These are phyloP conservation scores for Lepidium sativum DNA, from an alignment of 345 rosid species.

Conservation along the genomic window DNA sequence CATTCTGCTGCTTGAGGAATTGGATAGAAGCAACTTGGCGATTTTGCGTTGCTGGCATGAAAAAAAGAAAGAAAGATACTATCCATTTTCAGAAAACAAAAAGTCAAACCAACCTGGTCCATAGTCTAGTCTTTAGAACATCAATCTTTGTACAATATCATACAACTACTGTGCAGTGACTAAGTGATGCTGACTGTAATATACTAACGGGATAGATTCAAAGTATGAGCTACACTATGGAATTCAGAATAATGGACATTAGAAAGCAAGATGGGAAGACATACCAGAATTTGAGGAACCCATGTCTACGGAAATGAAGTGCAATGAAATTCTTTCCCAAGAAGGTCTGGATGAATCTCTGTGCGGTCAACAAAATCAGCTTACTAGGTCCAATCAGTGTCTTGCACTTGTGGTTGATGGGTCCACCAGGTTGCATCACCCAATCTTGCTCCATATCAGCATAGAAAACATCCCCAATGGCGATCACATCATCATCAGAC, in stretches of 20 bases:
- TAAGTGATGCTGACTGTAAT: neutral
- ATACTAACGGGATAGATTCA: neutral
- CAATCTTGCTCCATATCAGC: slow-evolving; percentile 68
- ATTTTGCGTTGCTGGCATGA: slow-evolving; percentile 9
- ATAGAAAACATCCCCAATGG: slow-evolving; percentile 79
- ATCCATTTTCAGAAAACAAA: neutral
- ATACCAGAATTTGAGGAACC: slow-evolving; percentile 92
- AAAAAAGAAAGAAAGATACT: no score
- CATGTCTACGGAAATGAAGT: slow-evolving; percentile 87
- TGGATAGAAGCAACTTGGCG: slow-evolving; percentile 21
- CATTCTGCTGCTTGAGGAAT: slow-evolving; percentile 26
- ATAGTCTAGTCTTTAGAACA: neutral
- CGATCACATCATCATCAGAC: slow-evolving; percentile 62
- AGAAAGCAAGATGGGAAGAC: neutral
- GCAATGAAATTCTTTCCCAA: slow-evolving; percentile 74
- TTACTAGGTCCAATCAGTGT: slow-evolving; percentile 77
- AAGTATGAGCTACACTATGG: neutral
- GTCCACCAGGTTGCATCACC: slow-evolving; percentile 97
- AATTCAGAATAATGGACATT: neutral
- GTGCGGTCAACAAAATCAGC: slow-evolving; percentile 70
- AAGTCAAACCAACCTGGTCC: neutral
- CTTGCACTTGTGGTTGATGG: slow-evolving; percentile 79
- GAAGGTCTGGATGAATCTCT: slow-evolving; percentile 85
- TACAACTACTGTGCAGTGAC: neutral
- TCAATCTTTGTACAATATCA: neutral